Evolutionary conservation across 23 red algal species (phyloP).

Genomic region (Pyropia yezoensis): DNA sequence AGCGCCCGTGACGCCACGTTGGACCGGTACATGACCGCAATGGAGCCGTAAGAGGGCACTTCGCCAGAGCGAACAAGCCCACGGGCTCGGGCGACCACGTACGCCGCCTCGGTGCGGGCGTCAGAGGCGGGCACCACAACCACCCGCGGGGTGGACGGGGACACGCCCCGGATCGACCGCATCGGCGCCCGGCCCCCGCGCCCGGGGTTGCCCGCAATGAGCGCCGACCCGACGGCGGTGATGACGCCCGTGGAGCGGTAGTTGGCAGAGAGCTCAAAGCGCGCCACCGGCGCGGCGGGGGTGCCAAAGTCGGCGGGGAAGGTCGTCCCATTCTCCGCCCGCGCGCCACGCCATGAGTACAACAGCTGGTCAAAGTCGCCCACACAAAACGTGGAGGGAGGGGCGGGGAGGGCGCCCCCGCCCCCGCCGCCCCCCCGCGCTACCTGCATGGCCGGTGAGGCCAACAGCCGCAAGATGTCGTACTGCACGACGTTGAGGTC

Average conservation of each 20-base stretch:
- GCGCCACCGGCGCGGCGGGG: slow-evolving; percentile 1
- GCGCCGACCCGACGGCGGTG: slow-evolving; percentile 26
- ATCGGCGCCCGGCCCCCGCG: not conserved
- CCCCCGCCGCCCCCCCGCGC: no score
- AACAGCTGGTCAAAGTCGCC: slow-evolving; percentile 73
- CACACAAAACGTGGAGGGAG: slow-evolving; percentile 27
- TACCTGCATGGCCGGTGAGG: slow-evolving; percentile 21
- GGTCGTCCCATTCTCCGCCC: slow-evolving; percentile 20
- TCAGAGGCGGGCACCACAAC: slow-evolving; percentile 13
- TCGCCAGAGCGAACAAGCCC: not conserved
- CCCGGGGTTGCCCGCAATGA: slow-evolving; percentile 40
- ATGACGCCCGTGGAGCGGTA: slow-evolving; percentile 57
- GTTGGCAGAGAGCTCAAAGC: slow-evolving; percentile 24
- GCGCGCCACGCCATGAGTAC: slow-evolving; percentile 81
- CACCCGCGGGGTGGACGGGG: slow-evolving; percentile 11
- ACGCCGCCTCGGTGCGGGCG: slow-evolving; percentile 13
- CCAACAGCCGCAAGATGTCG: slow-evolving; percentile 46
- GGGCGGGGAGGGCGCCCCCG: no score
- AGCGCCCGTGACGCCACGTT: slow-evolving; percentile 50
- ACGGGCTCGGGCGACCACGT: slow-evolving; percentile 9
- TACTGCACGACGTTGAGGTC: slow-evolving; percentile 72
- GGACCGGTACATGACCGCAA: slow-evolving; percentile 70
- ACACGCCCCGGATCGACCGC: slow-evolving; percentile 38
- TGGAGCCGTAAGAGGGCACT: slow-evolving; percentile 29
- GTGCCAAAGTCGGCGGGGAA: slow-evolving; percentile 31